These are phyloP conservation scores for Xanthoceras sorbifolium DNA, from an alignment of 345 rosid species.

Conservation along the genomic window DNA sequence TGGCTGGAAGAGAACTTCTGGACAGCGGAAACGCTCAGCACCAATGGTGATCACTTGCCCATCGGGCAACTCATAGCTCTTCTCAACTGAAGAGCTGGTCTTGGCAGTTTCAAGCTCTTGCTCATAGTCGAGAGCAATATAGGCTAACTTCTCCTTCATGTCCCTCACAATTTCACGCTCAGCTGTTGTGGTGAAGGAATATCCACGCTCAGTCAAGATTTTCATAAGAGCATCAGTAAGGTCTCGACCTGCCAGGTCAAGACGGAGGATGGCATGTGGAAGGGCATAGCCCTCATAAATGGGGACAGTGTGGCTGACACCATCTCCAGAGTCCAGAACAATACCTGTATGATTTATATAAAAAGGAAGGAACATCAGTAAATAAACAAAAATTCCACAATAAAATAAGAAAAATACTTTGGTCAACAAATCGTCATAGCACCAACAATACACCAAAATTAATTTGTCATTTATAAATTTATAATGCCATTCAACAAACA, in stretches of 20 bases:
- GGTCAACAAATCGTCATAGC: neutral
- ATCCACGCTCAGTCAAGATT: constrained; percentile 61
- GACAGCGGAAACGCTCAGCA: constrained; percentile 67
- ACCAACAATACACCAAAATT: neutral
- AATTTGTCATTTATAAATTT: neutral
- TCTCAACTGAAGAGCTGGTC: constrained; percentile 61
- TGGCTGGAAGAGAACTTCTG: constrained; percentile 74
- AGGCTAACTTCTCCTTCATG: constrained; percentile 68
- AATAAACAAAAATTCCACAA: neutral
- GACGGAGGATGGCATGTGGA: constrained; percentile 67
- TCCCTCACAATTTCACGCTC: constrained; percentile 75
- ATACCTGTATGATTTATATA: constrained; percentile 38
- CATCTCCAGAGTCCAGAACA: constrained; percentile 71
- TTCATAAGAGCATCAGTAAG: constrained; percentile 67
- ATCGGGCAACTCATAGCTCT: constrained; percentile 71
- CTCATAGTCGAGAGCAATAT: constrained; percentile 69
- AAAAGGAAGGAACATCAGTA: constrained; percentile 10
- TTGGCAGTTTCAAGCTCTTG: constrained; percentile 67
- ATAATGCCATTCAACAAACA: neutral
- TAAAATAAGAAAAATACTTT: neutral
- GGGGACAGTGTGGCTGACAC: constrained; percentile 70
- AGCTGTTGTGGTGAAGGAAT: constrained; percentile 75
- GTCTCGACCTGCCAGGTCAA: constrained; percentile 60
- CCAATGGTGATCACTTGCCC: constrained; percentile 75
- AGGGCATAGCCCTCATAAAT: constrained; percentile 69